Evolutionary conservation across 1,139 yeast genomes (phyloP).

Genomic region (Pneumocystis canis): DNA sequence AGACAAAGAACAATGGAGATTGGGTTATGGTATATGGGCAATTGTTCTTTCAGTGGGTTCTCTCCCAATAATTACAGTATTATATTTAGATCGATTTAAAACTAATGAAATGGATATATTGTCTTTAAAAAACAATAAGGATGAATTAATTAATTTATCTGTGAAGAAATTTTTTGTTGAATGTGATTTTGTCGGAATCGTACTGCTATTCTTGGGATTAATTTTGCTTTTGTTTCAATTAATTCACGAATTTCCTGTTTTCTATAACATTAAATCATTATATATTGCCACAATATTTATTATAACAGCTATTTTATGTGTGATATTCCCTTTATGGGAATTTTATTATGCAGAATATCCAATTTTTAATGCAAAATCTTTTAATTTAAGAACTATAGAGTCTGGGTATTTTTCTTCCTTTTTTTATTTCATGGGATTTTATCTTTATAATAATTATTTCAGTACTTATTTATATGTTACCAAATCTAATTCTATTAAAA

Average conservation of each 20-base stretch:
- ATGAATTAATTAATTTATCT: background rate
- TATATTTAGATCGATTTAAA: slow-evolving; percentile 21
- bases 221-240: slow-evolving; percentile 27
- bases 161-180: slow-evolving; percentile 16
- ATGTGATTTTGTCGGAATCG: slow-evolving; percentile 27
- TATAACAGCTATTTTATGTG: slow-evolving; percentile 13
- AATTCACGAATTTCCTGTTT: slow-evolving; percentile 13
- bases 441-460: slow-evolving; percentile 17
- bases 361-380: slow-evolving; percentile 13
- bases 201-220: slow-evolving; percentile 24
- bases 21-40: slow-evolving; percentile 27
- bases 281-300: slow-evolving; percentile 23
- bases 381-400: slow-evolving; percentile 15
- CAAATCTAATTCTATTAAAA: slow-evolving; percentile 14
- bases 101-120: slow-evolving; percentile 20
- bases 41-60: slow-evolving; percentile 25
- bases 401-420: slow-evolving; percentile 17
- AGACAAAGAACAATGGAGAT: slow-evolving; percentile 21
- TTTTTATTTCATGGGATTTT: slow-evolving; percentile 18
- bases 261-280: slow-evolving; percentile 10
- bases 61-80: slow-evolving; percentile 21
- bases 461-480: slow-evolving; percentile 17
- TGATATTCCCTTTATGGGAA: slow-evolving; percentile 16
- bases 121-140: background rate
- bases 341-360: slow-evolving; percentile 13